These are phyloP conservation scores for Colletotrichum sp. DNA, from an alignment of 2,329 filamentous ascomycete genomes.

Conservation along the genomic window DNA sequence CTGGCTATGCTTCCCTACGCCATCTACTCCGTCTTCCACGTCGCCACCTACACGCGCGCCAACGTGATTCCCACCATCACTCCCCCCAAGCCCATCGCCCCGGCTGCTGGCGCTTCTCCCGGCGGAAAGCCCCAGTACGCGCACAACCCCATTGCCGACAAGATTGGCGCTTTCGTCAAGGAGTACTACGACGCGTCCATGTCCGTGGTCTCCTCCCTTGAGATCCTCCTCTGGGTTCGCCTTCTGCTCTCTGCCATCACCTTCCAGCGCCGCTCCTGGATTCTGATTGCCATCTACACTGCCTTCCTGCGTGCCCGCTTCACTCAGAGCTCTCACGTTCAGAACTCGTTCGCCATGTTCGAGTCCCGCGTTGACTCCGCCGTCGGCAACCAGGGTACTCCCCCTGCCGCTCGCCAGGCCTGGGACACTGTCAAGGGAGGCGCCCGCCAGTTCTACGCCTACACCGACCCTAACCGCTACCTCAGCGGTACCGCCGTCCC, in stretches of 20 bases:
- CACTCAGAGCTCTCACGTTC: slow-evolving; percentile 91
- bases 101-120: slow-evolving; percentile 59
- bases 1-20: slow-evolving; percentile 92
- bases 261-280: slow-evolving; percentile 91
- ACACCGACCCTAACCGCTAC: slow-evolving; percentile 81
- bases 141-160: slow-evolving; percentile 72
- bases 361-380: slow-evolving; percentile 80
- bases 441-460: slow-evolving; percentile 76
- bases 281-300: slow-evolving; percentile 85
- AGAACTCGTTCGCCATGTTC: slow-evolving; percentile 76
- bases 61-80: slow-evolving; percentile 89
- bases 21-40: slow-evolving; percentile 98
- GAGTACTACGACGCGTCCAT: slow-evolving; percentile 97
- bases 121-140: slow-evolving; percentile 60
- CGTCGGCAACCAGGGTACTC: slow-evolving; percentile 85
- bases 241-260: slow-evolving; percentile 80
- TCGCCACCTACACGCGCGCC: slow-evolving; percentile 93
- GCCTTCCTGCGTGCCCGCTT: slow-evolving; percentile 90
- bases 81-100: slow-evolving; percentile 62
- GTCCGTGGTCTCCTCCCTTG: slow-evolving; percentile 87
- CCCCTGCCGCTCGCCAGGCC: slow-evolving; percentile 76
- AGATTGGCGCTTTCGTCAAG: slow-evolving; percentile 94
- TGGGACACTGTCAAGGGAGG: slow-evolving; percentile 82
- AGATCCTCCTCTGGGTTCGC: slow-evolving; percentile 87
- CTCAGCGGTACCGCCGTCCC: slow-evolving; percentile 60